Conservation (phyloP, 768 basidiomycete species). For the Auriscalpium orientale region DNA sequence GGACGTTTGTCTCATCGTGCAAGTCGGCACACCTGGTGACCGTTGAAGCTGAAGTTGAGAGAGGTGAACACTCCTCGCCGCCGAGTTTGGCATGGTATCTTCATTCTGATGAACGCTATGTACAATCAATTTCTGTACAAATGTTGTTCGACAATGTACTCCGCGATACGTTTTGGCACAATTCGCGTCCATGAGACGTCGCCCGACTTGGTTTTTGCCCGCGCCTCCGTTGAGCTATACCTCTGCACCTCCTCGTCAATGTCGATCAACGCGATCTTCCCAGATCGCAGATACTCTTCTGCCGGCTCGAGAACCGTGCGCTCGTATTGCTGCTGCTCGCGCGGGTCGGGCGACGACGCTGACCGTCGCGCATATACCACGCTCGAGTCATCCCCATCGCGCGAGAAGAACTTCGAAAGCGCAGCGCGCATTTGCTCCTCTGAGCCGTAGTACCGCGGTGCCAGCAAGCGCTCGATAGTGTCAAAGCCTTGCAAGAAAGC, state of each 20-base stretch:
- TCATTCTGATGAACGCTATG: no score
- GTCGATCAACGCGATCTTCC: conserved; percentile 51
- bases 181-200: conserved; percentile 37
- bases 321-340: conserved; percentile 24
- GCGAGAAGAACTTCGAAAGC: conserved; percentile 52
- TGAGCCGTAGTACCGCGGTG: conserved; percentile 63
- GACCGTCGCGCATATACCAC: conserved; percentile 61
- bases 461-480: conserved; percentile 75
- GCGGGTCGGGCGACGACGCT: conserved; percentile 11
- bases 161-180: conserved; percentile 38
- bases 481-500: conserved; percentile 78
- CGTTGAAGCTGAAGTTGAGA: no score
- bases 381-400: conserved; percentile 47
- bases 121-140: conserved; percentile 30
- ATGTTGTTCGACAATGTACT: conserved; percentile 41
- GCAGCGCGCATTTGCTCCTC: conserved; percentile 45
- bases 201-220: conserved; percentile 33
- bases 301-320: conserved; percentile 27
- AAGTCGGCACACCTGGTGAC: neutral
- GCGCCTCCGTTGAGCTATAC: conserved; percentile 66
- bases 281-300: conserved; percentile 41
- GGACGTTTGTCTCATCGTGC: conserved; percentile 1
- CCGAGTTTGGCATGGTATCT: no score
- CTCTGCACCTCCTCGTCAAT: conserved; percentile 48
- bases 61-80: no score